phyloP scores from a whole-genome alignment of 495 filamentous ascomycete genomes.

The Astrothelium subdiscretum region DNA sequence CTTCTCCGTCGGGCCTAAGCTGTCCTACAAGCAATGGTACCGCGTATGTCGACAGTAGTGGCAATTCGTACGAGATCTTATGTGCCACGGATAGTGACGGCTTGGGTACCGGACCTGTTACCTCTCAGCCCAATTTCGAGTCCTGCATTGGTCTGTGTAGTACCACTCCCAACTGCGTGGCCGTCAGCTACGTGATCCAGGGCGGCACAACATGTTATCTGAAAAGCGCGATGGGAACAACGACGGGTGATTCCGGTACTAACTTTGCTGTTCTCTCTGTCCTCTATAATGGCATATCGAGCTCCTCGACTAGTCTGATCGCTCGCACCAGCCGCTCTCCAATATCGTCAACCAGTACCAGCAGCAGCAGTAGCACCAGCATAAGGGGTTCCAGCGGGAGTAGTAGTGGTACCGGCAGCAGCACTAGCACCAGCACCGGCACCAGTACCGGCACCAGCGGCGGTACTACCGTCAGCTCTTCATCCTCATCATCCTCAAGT shows the following conservation, averaged over 20 bases:
- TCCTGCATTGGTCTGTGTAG: neutral
- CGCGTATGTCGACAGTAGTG: neutral
- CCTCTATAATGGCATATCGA: neutral
- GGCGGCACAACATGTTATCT: neutral
- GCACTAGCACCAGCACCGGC: neutral
- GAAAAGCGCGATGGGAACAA: neutral
- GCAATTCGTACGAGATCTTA: neutral
- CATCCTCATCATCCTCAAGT: neutral
- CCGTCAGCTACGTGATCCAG: neutral
- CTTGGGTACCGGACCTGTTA: neutral
- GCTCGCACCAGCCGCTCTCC: neutral
- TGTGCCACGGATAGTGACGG: neutral
- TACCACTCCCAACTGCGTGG: neutral
- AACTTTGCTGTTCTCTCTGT: neutral
- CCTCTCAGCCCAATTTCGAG: neutral
- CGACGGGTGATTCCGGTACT: neutral
- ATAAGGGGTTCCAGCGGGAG: neutral
- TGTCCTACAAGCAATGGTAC: slow-evolving; percentile 1
- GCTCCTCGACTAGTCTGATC: neutral
- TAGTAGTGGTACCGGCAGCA: neutral
- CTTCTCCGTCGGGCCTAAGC: neutral
- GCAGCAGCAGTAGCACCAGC: neutral
- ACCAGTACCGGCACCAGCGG: neutral
- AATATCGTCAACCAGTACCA: neutral
- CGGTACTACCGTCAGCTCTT: neutral